Conservation (phyloP, 2,329 filamentous ascomycete genomes). For the Cladosporium oxysporum region DNA sequence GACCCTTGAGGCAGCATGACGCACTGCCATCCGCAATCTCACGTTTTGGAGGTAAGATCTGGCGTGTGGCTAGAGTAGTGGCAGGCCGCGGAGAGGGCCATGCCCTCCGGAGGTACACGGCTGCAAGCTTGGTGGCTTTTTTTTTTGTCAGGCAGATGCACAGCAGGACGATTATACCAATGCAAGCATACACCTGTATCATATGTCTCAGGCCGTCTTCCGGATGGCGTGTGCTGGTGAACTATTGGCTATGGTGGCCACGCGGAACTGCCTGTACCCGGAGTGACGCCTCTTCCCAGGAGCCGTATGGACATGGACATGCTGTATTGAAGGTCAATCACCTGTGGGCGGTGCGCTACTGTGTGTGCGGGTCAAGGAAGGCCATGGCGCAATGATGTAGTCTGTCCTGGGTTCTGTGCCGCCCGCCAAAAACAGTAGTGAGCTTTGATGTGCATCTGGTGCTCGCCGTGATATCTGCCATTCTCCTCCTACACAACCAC, state of each 20-base stretch:
- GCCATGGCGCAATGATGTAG: slow-evolving; percentile 13
- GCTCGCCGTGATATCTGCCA: background rate
- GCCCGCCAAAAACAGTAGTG: background rate
- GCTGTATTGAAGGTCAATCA: background rate
- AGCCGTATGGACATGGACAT: background rate
- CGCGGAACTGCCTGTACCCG: background rate
- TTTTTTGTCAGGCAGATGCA: background rate
- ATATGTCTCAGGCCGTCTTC: background rate
- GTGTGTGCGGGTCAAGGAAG: slow-evolving; percentile 7
- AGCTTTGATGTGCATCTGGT: slow-evolving; percentile 2
- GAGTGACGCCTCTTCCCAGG: background rate
- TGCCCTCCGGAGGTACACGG: slow-evolving; percentile 4
- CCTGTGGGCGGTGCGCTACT: slow-evolving; percentile 9
- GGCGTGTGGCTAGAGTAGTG: background rate
- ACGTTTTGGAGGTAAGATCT: background rate
- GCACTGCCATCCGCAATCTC: background rate
- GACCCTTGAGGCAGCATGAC: slow-evolving; percentile 9
- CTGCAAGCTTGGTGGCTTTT: background rate
- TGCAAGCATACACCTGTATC: background rate
- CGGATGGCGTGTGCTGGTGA: background rate
- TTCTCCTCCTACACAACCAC: background rate
- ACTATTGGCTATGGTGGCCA: background rate
- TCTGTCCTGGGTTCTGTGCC: slow-evolving; percentile 1
- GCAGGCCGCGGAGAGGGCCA: slow-evolving; percentile 6
- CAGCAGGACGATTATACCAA: background rate